Percentiles rank a stretch among this genome's conserved stretches.
phyloP scores from a whole-genome alignment of 768 basidiomycete genomes.

The Xerocomus spinulosus region DNA sequence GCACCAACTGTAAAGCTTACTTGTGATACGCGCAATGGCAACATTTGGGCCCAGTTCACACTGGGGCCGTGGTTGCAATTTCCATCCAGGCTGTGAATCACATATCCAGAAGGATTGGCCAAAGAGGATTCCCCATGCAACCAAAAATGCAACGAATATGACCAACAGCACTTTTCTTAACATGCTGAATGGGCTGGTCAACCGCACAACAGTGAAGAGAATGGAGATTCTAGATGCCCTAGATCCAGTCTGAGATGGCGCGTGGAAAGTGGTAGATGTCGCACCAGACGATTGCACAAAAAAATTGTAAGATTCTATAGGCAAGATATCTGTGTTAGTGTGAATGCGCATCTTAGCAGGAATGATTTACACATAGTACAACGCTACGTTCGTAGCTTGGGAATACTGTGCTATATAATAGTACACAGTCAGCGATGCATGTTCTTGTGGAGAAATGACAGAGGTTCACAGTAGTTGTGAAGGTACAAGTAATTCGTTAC shows the following conservation, averaged over 20 bases:
- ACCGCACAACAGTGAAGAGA: slow-evolving; percentile 1
- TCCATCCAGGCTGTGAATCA: slow-evolving; percentile 1
- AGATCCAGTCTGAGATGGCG: not conserved
- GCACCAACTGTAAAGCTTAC: not conserved
- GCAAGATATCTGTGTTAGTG: not conserved
- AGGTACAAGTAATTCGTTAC: slow-evolving; percentile 1
- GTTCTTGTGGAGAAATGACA: not conserved
- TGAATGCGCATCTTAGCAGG: not conserved
- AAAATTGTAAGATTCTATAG: not conserved
- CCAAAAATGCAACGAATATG: not conserved
- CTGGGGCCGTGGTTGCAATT: not conserved
- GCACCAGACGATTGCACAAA: not conserved
- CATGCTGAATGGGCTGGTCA: not conserved
- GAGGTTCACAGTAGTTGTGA: slow-evolving; percentile 1
- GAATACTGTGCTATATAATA: not conserved
- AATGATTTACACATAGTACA: slow-evolving; percentile 3
- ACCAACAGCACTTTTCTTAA: not conserved
- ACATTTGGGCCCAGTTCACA: not conserved
- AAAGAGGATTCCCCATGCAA: slow-evolving; percentile 1
- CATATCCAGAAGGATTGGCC: slow-evolving; percentile 6
- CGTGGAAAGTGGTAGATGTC: not conserved
- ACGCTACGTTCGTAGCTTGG: not conserved
- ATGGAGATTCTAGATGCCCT: slow-evolving; percentile 3
- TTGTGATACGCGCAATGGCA: not conserved
- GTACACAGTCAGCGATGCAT: not conserved